phyloP scores from a whole-genome alignment of 1,284 basidiomycete genomes.

The Fomitopsis schrenkii region DNA sequence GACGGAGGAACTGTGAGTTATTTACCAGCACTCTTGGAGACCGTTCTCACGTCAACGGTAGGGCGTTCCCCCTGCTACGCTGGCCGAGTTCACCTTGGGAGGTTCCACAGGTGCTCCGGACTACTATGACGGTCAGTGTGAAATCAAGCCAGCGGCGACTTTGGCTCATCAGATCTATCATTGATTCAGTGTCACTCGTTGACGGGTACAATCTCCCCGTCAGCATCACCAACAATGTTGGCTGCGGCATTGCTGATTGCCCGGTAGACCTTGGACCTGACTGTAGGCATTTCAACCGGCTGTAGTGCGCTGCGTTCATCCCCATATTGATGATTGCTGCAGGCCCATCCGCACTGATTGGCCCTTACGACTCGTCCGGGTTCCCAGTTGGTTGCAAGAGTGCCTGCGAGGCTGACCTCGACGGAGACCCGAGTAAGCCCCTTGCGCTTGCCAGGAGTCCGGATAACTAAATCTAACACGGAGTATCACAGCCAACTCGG shows the following conservation, averaged over 20 bases:
- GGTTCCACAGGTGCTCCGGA: slow-evolving; percentile 24
- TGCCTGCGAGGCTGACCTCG: slow-evolving; percentile 36
- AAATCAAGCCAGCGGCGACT: no score
- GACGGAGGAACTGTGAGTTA: slow-evolving; percentile 32
- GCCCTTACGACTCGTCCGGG: slow-evolving; percentile 33
- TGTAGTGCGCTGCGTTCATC: background rate
- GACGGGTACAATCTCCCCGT: slow-evolving; percentile 41
- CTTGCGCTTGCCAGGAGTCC: background rate
- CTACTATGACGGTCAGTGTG: slow-evolving; percentile 36
- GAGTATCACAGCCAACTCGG: slow-evolving; percentile 24
- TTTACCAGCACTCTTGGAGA: slow-evolving; percentile 13
- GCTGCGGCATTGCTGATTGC: slow-evolving; percentile 40
- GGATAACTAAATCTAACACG: background rate
- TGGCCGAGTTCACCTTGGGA: slow-evolving; percentile 42
- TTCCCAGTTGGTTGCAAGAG: slow-evolving; percentile 41
- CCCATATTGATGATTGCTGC: background rate
- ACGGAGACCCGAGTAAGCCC: slow-evolving; percentile 28
- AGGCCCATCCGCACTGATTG: slow-evolving; percentile 34
- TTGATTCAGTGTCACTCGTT: slow-evolving; percentile 31
- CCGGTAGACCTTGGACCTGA: slow-evolving; percentile 38
- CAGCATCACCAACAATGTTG: slow-evolving; percentile 36
- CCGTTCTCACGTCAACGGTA: slow-evolving; percentile 4
- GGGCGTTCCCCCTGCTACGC: slow-evolving; percentile 40
- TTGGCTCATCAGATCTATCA: background rate
- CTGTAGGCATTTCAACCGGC: slow-evolving; percentile 18